These are phyloP conservation scores for Nadsonia starkeyi-henricii DNA, from an alignment of 1,139 yeast species.

Conservation along the genomic window DNA sequence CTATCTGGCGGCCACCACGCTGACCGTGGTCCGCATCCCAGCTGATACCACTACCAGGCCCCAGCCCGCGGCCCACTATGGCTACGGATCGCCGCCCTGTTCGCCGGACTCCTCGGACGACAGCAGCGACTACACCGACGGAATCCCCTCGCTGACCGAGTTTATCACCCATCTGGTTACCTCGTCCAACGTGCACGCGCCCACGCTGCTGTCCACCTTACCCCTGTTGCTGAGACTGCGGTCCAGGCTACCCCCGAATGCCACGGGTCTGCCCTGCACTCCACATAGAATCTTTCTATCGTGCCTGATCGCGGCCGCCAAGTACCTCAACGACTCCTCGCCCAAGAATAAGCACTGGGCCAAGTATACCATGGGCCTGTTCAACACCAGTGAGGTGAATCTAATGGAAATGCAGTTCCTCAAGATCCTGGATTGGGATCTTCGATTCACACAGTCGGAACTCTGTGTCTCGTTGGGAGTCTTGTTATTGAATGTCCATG, in stretches of 20 bases:
- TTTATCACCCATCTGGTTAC: constrained; percentile 63
- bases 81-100: constrained; percentile 33
- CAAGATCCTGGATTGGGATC: constrained; percentile 71
- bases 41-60: constrained; percentile 25
- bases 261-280: constrained; percentile 87
- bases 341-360: constrained; percentile 97
- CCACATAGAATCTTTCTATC: constrained; percentile 87
- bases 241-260: constrained; percentile 68
- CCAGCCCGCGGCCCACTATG: constrained; percentile 6
- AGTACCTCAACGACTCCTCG: constrained; percentile 79
- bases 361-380: constrained; percentile 70
- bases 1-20: constrained; percentile 67
- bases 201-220: constrained; percentile 84
- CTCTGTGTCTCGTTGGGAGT: constrained; percentile 56
- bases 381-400: constrained; percentile 66
- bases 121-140: constrained; percentile 2
- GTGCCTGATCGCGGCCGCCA: constrained; percentile 76
- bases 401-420: constrained; percentile 83
- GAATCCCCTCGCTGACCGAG: constrained; percentile 33
- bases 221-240: constrained; percentile 71
- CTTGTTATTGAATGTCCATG: constrained; percentile 31
- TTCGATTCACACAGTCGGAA: constrained; percentile 55
- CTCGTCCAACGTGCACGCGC: constrained; percentile 85
- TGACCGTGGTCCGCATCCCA: constrained; percentile 47
- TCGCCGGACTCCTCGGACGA: constrained; percentile 21